phyloP scores from a whole-genome alignment of 208 protist species.

The Ichthyophonus hoferi region DNA sequence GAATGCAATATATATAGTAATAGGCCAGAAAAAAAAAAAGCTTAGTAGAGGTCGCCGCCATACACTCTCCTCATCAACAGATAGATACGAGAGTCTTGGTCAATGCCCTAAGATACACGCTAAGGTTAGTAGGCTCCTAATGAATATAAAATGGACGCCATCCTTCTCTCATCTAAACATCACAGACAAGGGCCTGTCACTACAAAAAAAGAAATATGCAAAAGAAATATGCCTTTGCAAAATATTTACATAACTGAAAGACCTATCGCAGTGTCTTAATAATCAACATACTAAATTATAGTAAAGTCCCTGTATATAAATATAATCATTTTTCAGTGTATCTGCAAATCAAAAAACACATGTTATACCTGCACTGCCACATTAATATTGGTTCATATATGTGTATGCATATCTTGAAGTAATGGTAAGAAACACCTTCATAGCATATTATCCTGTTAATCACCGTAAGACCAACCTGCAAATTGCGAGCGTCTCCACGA shows the following conservation, averaged over 20 bases:
- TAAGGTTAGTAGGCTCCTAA: no score
- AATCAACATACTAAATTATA: no score
- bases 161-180: neutral
- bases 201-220: neutral
- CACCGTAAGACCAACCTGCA: slow-evolving; percentile 47
- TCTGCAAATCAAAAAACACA: neutral
- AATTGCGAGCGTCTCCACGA: slow-evolving; percentile 68
- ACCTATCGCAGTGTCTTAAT: no score
- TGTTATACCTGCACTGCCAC: neutral
- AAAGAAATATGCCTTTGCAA: neutral
- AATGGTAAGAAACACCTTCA: neutral
- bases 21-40: no score
- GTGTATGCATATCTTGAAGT: neutral
- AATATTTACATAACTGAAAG: no score
- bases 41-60: neutral
- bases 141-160: neutral
- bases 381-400: neutral
- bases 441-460: no score
- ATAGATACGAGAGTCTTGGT: neutral
- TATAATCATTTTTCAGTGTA: neutral
- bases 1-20: no score
- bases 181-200: neutral
- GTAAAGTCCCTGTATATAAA: neutral
- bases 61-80: neutral
- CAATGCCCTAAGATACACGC: neutral